Conservation (phyloP, 108 stramenopile species). For the Hondaea fermentalgiana region DNA sequence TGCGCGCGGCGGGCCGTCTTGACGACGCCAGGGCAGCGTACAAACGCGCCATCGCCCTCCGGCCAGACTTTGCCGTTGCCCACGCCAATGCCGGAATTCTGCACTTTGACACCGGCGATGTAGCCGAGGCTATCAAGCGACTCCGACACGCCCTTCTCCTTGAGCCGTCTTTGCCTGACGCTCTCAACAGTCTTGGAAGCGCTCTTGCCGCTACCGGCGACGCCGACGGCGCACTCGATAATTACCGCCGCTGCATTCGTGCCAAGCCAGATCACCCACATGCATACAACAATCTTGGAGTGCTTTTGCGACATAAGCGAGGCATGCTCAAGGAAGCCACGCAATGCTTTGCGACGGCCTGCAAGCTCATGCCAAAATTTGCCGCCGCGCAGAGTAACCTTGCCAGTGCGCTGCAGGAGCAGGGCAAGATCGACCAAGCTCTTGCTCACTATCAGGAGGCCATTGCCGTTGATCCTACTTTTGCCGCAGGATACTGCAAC, state of each 20-base stretch:
- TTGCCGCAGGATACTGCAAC: constrained; percentile 58
- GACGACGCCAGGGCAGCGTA: constrained; percentile 50
- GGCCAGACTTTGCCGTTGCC: constrained; percentile 60
- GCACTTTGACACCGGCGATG: constrained; percentile 50
- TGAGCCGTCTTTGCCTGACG: constrained; percentile 62
- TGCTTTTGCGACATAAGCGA: constrained; percentile 36
- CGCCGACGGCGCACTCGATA: constrained; percentile 38
- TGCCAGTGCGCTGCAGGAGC: constrained; percentile 51
- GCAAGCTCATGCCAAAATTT: constrained; percentile 52
- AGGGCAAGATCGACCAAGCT: constrained; percentile 51
- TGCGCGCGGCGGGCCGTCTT: constrained; percentile 45
- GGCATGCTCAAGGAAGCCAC: constrained; percentile 56
- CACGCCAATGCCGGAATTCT: constrained; percentile 55
- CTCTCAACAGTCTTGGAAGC: constrained; percentile 61
- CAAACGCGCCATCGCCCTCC: constrained; percentile 39
- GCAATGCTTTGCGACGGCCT: constrained; percentile 59
- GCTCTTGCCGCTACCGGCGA: constrained; percentile 22
- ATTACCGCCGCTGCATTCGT: constrained; percentile 47
- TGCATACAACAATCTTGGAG: constrained; percentile 63
- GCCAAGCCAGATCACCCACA: constrained; percentile 60
- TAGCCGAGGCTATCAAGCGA: constrained; percentile 29
- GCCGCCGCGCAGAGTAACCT: constrained; percentile 58
- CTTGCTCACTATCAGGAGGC: constrained; percentile 58
- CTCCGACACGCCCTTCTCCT: constrained; percentile 52
- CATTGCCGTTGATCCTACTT: constrained; percentile 47